phyloP scores from a whole-genome alignment of 805 yeast genomes.

The Candida boleticola region DNA sequence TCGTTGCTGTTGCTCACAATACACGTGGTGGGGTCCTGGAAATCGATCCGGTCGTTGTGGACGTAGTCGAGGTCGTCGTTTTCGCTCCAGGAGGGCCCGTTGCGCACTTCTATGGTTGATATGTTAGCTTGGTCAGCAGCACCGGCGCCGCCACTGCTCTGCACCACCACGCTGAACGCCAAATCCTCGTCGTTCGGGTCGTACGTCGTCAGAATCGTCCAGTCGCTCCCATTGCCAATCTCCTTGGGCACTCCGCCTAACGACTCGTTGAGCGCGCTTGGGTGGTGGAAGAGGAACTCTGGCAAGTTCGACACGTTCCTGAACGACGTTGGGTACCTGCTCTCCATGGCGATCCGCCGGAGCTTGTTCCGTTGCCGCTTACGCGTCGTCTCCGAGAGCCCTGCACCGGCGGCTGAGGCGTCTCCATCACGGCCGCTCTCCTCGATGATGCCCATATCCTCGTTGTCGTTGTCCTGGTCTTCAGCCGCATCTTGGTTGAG shows the following conservation, averaged over 20 bases:
- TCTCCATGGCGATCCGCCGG: slow-evolving; percentile 28
- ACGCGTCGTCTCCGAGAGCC: slow-evolving; percentile 28
- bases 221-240: slow-evolving; percentile 7
- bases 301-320: slow-evolving; percentile 26
- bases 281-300: slow-evolving; percentile 33
- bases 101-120: slow-evolving; percentile 36
- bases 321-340: slow-evolving; percentile 27
- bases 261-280: neutral
- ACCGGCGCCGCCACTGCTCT: slow-evolving; percentile 4
- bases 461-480: slow-evolving; percentile 47
- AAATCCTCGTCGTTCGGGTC: slow-evolving; percentile 37
- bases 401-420: slow-evolving; percentile 16
- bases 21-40: slow-evolving; percentile 45
- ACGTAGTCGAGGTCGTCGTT: slow-evolving; percentile 36
- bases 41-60: slow-evolving; percentile 40
- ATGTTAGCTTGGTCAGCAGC: slow-evolving; percentile 8
- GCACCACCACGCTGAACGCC: slow-evolving; percentile 33
- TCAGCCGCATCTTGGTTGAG: slow-evolving; percentile 13
- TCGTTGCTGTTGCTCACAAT: slow-evolving; percentile 40
- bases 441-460: slow-evolving; percentile 41
- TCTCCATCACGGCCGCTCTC: slow-evolving; percentile 15
- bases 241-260: neutral
- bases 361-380: slow-evolving; percentile 31
- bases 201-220: slow-evolving; percentile 16
- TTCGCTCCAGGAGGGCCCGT: slow-evolving; percentile 40